Conservation (phyloP, 306 rosid species). For the Vicia sativa region DNA sequence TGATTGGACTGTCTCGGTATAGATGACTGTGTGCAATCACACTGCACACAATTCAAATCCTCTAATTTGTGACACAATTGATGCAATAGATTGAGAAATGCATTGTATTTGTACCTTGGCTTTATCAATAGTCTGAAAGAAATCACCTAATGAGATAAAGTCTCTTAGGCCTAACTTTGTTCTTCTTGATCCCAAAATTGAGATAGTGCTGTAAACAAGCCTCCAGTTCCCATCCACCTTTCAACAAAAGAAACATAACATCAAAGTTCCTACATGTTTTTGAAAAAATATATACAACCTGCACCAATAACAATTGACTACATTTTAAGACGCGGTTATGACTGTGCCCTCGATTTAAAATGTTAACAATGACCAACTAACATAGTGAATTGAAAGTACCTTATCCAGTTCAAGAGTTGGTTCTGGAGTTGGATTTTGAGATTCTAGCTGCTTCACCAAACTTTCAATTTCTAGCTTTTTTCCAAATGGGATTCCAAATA, state of each 20-base stretch:
- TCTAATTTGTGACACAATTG: neutral
- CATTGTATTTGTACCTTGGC: slow-evolving; percentile 56
- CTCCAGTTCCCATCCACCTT: slow-evolving; percentile 82
- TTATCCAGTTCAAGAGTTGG: slow-evolving; percentile 62
- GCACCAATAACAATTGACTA: neutral
- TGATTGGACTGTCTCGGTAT: neutral
- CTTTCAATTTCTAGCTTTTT: slow-evolving; percentile 70
- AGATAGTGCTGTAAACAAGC: slow-evolving; percentile 75
- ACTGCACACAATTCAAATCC: neutral
- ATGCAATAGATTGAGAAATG: slow-evolving; percentile 1
- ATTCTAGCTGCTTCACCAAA: slow-evolving; percentile 68
- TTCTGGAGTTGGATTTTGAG: slow-evolving; percentile 74
- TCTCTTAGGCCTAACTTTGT: slow-evolving; percentile 87
- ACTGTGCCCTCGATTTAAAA: neutral
- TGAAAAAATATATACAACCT: neutral
- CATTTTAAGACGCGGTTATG: neutral
- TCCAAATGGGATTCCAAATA: slow-evolving; percentile 75
- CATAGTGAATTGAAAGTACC: slow-evolving; percentile 42
- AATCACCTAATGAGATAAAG: slow-evolving; percentile 80
- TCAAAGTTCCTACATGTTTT: neutral
- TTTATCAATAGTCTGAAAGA: slow-evolving; percentile 66
- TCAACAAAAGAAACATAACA: slow-evolving; percentile 27
- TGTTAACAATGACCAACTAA: neutral
- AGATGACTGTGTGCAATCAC: neutral
- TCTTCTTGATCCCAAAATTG: slow-evolving; percentile 81